Conservation (phyloP, 306 rosid genomes). For the Vigna nakashimae region DNA sequence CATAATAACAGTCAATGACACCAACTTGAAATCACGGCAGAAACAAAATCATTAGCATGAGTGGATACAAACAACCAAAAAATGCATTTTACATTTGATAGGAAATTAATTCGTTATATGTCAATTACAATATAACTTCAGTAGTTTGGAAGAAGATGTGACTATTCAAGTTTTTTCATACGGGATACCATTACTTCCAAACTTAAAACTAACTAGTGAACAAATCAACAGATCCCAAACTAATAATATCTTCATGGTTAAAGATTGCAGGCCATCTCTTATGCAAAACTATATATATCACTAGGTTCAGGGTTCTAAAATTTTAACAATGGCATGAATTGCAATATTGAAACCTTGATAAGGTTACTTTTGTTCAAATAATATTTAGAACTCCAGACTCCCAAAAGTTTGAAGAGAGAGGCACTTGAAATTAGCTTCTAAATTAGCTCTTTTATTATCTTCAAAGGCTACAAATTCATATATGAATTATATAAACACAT, state of each 20-base stretch:
- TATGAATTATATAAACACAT: neutral
- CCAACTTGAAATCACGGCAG: neutral
- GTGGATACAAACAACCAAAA: neutral
- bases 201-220: constrained; percentile 10
- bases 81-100: neutral
- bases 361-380: neutral
- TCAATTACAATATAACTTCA: neutral
- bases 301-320: neutral
- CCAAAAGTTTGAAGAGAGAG: neutral
- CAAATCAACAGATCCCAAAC: constrained; percentile 7
- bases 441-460: neutral
- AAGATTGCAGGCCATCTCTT: neutral
- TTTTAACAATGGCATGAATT: neutral
- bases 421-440: neutral
- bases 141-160: constrained; percentile 13
- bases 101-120: constrained; percentile 10
- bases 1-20: neutral
- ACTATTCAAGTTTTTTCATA: neutral
- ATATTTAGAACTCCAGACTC: neutral
- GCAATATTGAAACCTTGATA: neutral
- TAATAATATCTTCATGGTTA: neutral
- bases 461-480: neutral
- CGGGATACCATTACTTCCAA: constrained; percentile 1
- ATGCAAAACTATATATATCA: neutral
- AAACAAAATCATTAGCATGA: neutral